Base-by-base conservation (phyloP, 75 land plant species). In the Ceratopteris richardii region DNA sequence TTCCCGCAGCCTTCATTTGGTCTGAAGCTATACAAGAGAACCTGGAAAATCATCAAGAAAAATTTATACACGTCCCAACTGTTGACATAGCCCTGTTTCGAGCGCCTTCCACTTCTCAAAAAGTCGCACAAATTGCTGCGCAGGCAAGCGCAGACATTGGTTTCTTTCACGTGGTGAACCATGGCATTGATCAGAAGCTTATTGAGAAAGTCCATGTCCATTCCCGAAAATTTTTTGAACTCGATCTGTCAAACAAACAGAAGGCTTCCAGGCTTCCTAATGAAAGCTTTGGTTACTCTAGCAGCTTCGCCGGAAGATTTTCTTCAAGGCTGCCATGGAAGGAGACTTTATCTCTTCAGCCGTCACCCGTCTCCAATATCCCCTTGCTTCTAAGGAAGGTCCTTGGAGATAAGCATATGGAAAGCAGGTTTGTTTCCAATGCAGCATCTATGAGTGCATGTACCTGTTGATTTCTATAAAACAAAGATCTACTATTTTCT, bases 281-380 rank as follows among this genome's bases (percentile, higher is more conserved):
- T 9, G 75, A 72, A 18, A 54, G 59, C 47, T 83, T 76, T 53
- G 90, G 91, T 19, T 90, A 78, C 66, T 46, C 81, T n/a, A 72
- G 72, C 31, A 73, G 70, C 58, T 76, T 74, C 29, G 44, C 78
- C 22, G 82, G 70, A 11, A 62, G 90, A 27, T 82, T 86, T 69
- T 42, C 78, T n/a, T 70, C 77, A n/a, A 76, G 74, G 30, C 63
- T 82, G n/a, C 90, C 86, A 0, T 86, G 90, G 90, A 86, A 82
- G 60, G 90, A 82, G 66, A 81, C 82, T 0, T 62, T 86, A 16
- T 82, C 90, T 1, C 65, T 86, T 21, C 57, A 58, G 13, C 78
- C 68, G 65, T 18, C 31, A 2, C 30, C 55, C 1, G 25, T 23
- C 24, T 61, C 60, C 1, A 39, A 43, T 31, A 66, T 86, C 17